These are phyloP conservation scores for Monilinia laxa DNA, from an alignment of 2,329 filamentous ascomycete species.

Conservation along the genomic window DNA sequence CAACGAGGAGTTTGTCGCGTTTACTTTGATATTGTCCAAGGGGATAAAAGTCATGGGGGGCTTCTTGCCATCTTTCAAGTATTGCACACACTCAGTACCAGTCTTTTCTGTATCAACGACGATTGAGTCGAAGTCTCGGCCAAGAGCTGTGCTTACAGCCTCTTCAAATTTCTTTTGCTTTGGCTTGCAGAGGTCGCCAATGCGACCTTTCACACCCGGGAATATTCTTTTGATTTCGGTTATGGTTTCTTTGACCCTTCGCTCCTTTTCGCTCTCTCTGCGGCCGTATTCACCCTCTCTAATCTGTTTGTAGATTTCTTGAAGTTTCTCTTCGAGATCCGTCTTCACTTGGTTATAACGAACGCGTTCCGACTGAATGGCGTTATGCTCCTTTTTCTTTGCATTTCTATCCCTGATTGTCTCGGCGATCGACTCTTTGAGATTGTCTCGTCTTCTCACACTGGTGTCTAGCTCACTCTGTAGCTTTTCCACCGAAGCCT, in stretches of 20 bases:
- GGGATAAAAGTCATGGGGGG: conserved; percentile 93
- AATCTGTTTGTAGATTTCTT: conserved; percentile 77
- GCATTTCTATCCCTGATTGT: conserved; percentile 74
- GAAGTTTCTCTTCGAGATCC: conserved; percentile 89
- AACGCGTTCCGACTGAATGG: conserved; percentile 78
- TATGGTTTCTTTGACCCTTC: conserved; percentile 77
- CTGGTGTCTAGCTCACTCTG: conserved; percentile 69
- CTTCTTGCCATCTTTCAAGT: conserved; percentile 85
- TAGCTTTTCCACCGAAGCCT: conserved; percentile 71
- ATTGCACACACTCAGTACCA: conserved; percentile 89
- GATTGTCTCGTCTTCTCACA: conserved; percentile 63
- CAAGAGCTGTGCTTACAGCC: conserved; percentile 87
- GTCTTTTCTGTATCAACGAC: conserved; percentile 95
- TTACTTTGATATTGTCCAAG: conserved; percentile 95
- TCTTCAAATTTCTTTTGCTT: conserved; percentile 97
- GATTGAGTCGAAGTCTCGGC: conserved; percentile 89
- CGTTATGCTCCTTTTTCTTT: conserved; percentile 90
- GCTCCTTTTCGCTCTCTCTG: conserved; percentile 81
- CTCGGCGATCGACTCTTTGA: conserved; percentile 63
- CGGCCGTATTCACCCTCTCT: conserved; percentile 80
- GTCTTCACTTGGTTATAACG: conserved; percentile 78
- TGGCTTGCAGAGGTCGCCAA: conserved; percentile 89
- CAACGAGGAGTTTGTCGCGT: conserved; percentile 82
- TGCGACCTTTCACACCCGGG: conserved; percentile 84
- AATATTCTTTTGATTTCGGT: conserved; percentile 85